These are phyloP conservation scores for Penicillium capsulatum DNA, from an alignment of 2,329 filamentous ascomycete species.

Conservation along the genomic window DNA sequence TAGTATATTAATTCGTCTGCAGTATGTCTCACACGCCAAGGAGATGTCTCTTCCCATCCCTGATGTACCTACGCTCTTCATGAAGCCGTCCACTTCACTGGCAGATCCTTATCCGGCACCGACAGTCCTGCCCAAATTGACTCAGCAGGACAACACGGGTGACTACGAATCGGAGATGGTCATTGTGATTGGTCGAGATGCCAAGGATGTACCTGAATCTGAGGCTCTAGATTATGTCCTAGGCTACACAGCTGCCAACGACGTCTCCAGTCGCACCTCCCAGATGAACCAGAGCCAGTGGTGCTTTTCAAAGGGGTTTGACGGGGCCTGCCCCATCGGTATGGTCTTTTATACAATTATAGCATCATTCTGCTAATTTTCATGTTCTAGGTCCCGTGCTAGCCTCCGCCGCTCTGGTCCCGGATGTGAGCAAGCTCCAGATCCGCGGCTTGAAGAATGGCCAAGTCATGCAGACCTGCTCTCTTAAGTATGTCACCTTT, in stretches of 20 bases:
- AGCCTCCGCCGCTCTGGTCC: constrained; percentile 39
- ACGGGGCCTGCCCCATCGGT: constrained; percentile 53
- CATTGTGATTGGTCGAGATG: constrained; percentile 52
- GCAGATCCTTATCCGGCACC: constrained; percentile 52
- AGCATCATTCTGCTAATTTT: neutral
- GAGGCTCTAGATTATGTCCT: constrained; percentile 59
- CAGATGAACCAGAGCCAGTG: constrained; percentile 55
- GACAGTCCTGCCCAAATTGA: constrained; percentile 52
- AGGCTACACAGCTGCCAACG: constrained; percentile 61
- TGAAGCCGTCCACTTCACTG: constrained; percentile 55
- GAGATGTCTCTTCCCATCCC: constrained; percentile 54
- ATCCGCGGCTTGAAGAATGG: constrained; percentile 47
- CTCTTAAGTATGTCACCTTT: constrained; percentile 41
- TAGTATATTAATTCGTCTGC: neutral
- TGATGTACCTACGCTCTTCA: constrained; percentile 54
- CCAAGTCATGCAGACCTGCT: constrained; percentile 49
- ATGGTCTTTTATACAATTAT: constrained; percentile 9
- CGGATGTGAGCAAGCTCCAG: constrained; percentile 32
- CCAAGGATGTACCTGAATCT: constrained; percentile 53
- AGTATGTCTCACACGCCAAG: constrained; percentile 50
- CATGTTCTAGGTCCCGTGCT: constrained; percentile 45
- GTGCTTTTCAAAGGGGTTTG: constrained; percentile 59
- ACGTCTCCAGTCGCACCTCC: constrained; percentile 57
- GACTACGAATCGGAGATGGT: constrained; percentile 60
- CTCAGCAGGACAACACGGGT: constrained; percentile 51